phyloP scores from a whole-genome alignment of 495 filamentous ascomycete species.

The Xylaria flabelliformis region DNA sequence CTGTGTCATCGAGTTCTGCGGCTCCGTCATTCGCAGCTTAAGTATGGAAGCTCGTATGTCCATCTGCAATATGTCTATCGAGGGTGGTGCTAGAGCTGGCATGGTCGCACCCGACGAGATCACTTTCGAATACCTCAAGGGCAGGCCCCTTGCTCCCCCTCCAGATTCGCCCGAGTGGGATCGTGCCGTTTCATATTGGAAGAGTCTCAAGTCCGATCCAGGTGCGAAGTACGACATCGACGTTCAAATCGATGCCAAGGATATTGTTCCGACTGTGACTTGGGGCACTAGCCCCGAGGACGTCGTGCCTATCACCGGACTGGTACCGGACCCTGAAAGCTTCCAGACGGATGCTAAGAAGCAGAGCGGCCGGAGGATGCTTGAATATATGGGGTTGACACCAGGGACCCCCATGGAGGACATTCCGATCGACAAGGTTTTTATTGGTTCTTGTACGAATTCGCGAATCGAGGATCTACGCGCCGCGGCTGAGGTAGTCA shows the following conservation, averaged over 20 bases:
- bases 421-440: conserved; percentile 89
- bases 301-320: conserved; percentile 89
- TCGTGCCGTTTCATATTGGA: conserved; percentile 88
- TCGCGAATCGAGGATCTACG: conserved; percentile 95
- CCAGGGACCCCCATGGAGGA: conserved; percentile 90
- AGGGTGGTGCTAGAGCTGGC: conserved; percentile 92
- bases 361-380: conserved; percentile 74
- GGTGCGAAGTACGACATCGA: conserved; percentile 87
- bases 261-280: conserved; percentile 90
- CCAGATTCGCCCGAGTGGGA: conserved; percentile 87
- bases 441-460: conserved; percentile 98
- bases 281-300: conserved; percentile 99
- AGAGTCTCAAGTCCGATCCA: conserved; percentile 79
- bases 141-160: conserved; percentile 84
- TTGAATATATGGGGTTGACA: conserved; percentile 95
- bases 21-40: conserved; percentile 84
- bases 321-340: conserved; percentile 86
- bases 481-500: conserved; percentile 81
- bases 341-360: conserved; percentile 80
- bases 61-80: conserved; percentile 99
- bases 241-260: conserved; percentile 86
- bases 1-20: conserved; percentile 95
- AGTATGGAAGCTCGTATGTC: conserved; percentile 99
- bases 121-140: conserved; percentile 95
- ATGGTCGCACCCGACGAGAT: conserved; percentile 95